phyloP scores from a whole-genome alignment of 768 basidiomycete genomes.

The Lactarius evosmus region DNA sequence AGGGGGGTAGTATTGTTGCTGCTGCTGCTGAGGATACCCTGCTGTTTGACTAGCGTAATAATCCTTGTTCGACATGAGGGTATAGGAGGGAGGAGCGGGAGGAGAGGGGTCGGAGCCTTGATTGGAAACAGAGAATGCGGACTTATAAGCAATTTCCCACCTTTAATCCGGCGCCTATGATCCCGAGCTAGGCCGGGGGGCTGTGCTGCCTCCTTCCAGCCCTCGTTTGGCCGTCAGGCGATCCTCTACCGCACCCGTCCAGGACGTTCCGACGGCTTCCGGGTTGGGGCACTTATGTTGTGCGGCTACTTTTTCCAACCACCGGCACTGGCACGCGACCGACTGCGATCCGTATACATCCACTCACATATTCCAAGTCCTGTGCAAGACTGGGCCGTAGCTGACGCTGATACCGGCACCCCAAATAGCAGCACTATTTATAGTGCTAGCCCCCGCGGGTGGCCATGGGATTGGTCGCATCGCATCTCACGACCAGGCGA shows the following conservation, averaged over 20 bases:
- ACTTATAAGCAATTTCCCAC: constrained; percentile 22
- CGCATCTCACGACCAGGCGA: neutral
- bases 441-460: neutral
- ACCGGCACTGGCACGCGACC: neutral
- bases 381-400: neutral
- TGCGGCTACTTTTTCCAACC: neutral
- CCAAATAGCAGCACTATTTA: neutral
- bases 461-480: neutral
- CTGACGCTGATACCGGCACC: neutral
- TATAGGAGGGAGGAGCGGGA: constrained; percentile 20
- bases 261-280: neutral
- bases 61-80: constrained; percentile 61
- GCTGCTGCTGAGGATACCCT: constrained; percentile 44
- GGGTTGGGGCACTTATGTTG: neutral
- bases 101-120: neutral
- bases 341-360: neutral
- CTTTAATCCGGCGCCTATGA: neutral
- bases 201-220: neutral
- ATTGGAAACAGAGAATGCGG: neutral
- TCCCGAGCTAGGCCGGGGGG: neutral
- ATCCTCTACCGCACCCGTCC: neutral
- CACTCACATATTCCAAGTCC: neutral
- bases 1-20: constrained; percentile 51
- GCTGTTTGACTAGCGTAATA: constrained; percentile 50
- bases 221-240: neutral